These are phyloP conservation scores for Clitocybe nebularis DNA, from an alignment of 1,284 basidiomycete genomes.

Conservation along the genomic window DNA sequence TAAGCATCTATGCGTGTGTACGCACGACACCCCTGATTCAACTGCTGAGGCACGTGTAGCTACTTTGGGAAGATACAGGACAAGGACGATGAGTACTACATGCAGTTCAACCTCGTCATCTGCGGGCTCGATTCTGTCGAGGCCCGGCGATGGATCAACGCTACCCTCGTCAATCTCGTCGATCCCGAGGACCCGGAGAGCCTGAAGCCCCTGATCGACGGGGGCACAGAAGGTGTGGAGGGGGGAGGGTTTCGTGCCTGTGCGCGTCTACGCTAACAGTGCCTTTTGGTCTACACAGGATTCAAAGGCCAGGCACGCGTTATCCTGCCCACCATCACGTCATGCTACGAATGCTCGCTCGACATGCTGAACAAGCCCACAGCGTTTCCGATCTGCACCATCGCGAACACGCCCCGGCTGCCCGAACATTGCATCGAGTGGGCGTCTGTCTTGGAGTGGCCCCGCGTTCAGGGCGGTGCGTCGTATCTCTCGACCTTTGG, in stretches of 20 bases:
- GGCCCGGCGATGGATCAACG: constrained; percentile 98
- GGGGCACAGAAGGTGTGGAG: constrained; percentile 88
- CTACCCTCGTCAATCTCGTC: constrained; percentile 92
- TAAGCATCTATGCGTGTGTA: too few relatives aligned
- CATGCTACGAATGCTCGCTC: constrained; percentile 97
- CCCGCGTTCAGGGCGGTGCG: constrained; percentile 81
- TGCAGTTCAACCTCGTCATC: constrained; percentile 95
- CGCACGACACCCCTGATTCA: too few relatives aligned
- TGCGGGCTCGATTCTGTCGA: constrained; percentile 98
- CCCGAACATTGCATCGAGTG: constrained; percentile 99
- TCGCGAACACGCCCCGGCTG: constrained; percentile 96
- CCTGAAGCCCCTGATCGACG: constrained; percentile 97
- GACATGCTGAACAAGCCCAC: constrained; percentile 99
- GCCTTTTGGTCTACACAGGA: constrained; percentile 43
- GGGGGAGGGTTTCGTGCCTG: background rate
- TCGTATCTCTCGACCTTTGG: background rate
- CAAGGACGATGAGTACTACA: constrained; percentile 93
- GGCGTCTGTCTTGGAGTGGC: constrained; percentile 99
- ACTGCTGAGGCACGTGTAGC: too few relatives aligned
- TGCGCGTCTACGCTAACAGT: constrained; percentile 2
- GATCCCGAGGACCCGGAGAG: constrained; percentile 89
- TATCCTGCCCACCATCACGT: constrained; percentile 92
- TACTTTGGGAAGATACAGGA: constrained; percentile 99
- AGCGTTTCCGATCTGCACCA: constrained; percentile 97
- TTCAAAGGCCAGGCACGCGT: constrained; percentile 99